phyloP scores from a whole-genome alignment of 441 rosid genomes.

The Bocquillonia castaneifolia region DNA sequence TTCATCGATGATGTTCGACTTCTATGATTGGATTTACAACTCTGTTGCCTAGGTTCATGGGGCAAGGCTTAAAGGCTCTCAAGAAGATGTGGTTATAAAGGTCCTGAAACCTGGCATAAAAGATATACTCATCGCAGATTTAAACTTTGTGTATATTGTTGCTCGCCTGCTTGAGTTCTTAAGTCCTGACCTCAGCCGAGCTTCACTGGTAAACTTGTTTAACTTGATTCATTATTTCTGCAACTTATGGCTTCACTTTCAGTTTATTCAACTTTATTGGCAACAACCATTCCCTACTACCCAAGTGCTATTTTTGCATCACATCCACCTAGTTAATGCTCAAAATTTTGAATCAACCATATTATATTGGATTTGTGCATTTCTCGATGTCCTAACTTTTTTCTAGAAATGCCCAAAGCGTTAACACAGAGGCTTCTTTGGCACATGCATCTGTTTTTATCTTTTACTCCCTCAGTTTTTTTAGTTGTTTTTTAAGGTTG shows the following conservation, averaged over 20 bases:
- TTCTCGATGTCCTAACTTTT: background rate
- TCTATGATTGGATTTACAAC: constrained; percentile 18
- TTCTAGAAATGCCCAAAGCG: background rate
- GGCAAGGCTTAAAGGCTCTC: constrained; percentile 84
- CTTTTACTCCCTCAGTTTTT: no score
- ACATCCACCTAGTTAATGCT: background rate
- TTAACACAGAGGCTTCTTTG: background rate
- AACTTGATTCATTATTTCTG: constrained; percentile 10
- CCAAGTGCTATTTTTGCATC: background rate
- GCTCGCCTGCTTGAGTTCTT: constrained; percentile 92
- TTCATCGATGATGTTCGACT: constrained; percentile 12
- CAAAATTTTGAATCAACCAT: background rate
- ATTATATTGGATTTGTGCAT: background rate
- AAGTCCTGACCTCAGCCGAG: constrained; percentile 78
- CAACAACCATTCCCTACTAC: background rate
- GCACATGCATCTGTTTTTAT: background rate
- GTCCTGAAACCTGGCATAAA: constrained; percentile 93
- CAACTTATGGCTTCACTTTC: constrained; percentile 6
- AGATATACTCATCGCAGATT: constrained; percentile 86
- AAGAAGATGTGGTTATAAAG: constrained; percentile 90
- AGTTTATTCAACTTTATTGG: constrained; percentile 11
- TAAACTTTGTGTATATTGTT: constrained; percentile 80
- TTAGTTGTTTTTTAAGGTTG: no score
- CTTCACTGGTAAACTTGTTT: constrained; percentile 68
- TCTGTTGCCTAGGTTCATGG: constrained; percentile 72